These are phyloP conservation scores for Eucalyptus cloeziana DNA, from an alignment of 345 rosid genomes.

Conservation along the genomic window DNA sequence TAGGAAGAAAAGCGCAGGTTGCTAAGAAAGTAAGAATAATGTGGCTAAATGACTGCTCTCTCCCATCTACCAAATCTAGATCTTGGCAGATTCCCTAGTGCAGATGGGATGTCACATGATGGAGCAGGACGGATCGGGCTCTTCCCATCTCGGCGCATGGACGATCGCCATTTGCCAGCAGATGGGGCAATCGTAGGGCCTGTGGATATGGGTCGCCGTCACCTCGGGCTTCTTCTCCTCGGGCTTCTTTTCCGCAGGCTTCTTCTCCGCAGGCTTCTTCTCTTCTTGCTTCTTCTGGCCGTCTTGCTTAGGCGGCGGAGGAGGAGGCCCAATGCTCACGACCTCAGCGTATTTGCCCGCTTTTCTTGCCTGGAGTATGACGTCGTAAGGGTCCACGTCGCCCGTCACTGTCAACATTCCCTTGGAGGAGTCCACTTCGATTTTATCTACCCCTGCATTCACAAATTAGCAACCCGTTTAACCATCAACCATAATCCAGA, in stretches of 20 bases:
- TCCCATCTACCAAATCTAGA: neutral
- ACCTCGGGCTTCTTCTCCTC: neutral
- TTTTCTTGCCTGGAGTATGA: constrained; percentile 22
- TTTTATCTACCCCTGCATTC: constrained; percentile 35
- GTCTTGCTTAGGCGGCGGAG: constrained; percentile 11
- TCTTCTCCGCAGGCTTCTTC: constrained; percentile 4
- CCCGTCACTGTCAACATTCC: constrained; percentile 42
- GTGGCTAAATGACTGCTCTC: neutral
- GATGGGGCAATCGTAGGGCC: neutral
- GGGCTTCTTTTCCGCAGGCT: neutral
- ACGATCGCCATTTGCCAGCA: neutral
- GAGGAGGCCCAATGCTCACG: constrained; percentile 44
- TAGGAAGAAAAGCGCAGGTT: neutral
- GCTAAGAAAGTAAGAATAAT: neutral
- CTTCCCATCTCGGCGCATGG: neutral
- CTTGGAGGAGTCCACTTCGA: constrained; percentile 29
- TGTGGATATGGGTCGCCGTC: neutral
- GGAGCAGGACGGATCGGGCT: constrained; percentile 7
- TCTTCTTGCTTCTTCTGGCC: neutral
- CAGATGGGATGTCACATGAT: constrained; percentile 1
- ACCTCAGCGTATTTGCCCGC: constrained; percentile 22
- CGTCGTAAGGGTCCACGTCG: constrained; percentile 31
- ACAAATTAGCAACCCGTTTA: neutral
- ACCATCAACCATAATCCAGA: neutral
- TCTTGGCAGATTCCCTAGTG: neutral